Percentiles rank a stretch among this genome's conserved stretches.
Conservation (phyloP, 306 rosid species). For the Prunus mongolica region DNA sequence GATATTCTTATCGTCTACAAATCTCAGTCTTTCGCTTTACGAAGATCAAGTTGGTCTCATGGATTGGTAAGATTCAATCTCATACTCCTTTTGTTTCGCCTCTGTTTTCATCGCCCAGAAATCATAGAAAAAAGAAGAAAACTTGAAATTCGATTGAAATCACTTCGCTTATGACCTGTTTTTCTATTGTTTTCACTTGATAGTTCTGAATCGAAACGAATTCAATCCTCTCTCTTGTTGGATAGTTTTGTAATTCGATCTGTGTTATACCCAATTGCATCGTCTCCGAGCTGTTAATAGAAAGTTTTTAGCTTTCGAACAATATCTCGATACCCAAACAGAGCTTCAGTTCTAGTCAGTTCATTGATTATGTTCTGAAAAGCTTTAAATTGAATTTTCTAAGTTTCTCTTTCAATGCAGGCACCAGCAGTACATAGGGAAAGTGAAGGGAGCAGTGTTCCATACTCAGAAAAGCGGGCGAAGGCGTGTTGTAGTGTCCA, state of each 20-base stretch:
- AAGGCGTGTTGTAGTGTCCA: conserved; percentile 91
- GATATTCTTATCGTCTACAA: conserved; percentile 27
- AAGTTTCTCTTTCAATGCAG: conserved; percentile 33
- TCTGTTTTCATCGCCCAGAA: conserved; percentile 8
- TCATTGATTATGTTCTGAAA: neutral
- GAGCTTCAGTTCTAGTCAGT: neutral
- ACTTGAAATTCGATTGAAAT: neutral
- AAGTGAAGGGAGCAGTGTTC: conserved; percentile 85
- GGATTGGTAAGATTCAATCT: conserved; percentile 71
- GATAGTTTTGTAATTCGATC: neutral
- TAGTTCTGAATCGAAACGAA: neutral
- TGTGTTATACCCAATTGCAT: neutral
- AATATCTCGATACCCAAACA: neutral
- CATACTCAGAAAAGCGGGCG: conserved; percentile 86
- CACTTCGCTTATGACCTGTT: neutral
- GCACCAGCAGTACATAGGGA: conserved; percentile 93
- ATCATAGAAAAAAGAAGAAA: neutral
- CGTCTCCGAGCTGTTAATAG: neutral
- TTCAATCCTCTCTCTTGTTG: neutral
- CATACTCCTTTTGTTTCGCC: neutral
- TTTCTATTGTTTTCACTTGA: neutral
- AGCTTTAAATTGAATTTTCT: neutral
- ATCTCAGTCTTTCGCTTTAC: conserved; percentile 49
- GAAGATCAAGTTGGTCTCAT: conserved; percentile 97
- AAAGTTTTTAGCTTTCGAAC: neutral